Percentiles rank a stretch among this genome's conserved stretches.
Evolutionary conservation across 1,284 basidiomycete genomes (phyloP).

Genomic region (Ceratobasidium sp.): DNA sequence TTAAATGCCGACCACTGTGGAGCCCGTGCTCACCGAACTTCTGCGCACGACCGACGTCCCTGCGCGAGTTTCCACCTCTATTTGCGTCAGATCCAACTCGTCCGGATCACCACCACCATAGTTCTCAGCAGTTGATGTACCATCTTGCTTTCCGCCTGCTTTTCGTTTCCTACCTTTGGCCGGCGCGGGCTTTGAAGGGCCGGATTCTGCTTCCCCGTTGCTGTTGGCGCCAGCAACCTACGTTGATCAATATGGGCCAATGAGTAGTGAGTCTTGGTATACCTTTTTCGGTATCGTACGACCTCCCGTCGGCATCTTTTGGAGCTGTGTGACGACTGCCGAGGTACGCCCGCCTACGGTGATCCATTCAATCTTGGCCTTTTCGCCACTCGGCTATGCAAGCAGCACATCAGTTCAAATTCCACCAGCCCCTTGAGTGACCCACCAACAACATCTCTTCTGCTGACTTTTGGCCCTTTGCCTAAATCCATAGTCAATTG

Average conservation of each 20-base stretch:
- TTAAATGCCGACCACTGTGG: background rate
- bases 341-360: slow-evolving; percentile 86
- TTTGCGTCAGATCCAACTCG: slow-evolving; percentile 18
- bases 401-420: slow-evolving; percentile 39
- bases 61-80: slow-evolving; percentile 5
- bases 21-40: slow-evolving; percentile 16
- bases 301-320: slow-evolving; percentile 52
- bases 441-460: slow-evolving; percentile 60
- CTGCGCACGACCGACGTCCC: background rate
- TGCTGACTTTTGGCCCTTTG: slow-evolving; percentile 74
- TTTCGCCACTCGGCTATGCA: slow-evolving; percentile 71
- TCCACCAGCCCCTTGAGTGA: slow-evolving; percentile 46
- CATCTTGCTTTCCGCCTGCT: background rate
- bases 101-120: slow-evolving; percentile 21
- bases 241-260: background rate
- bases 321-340: slow-evolving; percentile 76
- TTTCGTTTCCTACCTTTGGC: slow-evolving; percentile 37
- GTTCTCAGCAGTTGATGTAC: slow-evolving; percentile 10
- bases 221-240: background rate
- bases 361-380: slow-evolving; percentile 79
- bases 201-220: background rate
- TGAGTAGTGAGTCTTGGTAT: background rate
- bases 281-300: slow-evolving; percentile 18
- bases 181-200: slow-evolving; percentile 26
- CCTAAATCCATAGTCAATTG: slow-evolving; percentile 57